Conservation (phyloP, 148 eudicot genomes). For the Suaeda aralocaspica region DNA sequence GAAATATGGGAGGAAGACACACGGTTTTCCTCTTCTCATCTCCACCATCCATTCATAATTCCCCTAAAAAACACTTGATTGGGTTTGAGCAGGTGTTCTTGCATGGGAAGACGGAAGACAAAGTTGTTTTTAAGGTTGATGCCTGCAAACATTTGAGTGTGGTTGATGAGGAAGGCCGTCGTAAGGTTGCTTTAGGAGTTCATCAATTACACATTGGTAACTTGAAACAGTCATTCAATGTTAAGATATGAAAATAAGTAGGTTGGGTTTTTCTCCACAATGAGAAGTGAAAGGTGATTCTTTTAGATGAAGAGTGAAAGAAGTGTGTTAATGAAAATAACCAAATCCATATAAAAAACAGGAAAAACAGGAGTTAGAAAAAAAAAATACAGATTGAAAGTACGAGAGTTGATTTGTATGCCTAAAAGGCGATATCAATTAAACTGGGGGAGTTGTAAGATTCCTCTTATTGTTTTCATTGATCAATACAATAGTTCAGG, state of each 20-base stretch:
- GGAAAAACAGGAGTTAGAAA: neutral
- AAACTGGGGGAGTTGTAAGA: slow-evolving; percentile 27
- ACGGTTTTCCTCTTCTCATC: slow-evolving; percentile 60
- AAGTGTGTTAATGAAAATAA: slow-evolving; percentile 2
- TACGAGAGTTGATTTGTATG: slow-evolving; percentile 8
- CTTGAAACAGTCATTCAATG: slow-evolving; percentile 50
- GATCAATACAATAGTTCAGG: neutral
- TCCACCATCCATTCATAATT: slow-evolving; percentile 59
- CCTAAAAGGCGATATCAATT: slow-evolving; percentile 5
- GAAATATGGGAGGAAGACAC: slow-evolving; percentile 52
- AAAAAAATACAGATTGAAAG: neutral
- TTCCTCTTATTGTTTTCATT: slow-evolving; percentile 21
- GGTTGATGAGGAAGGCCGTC: slow-evolving; percentile 59
- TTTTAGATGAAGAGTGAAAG: slow-evolving; percentile 1
- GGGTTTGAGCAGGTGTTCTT: slow-evolving; percentile 66
- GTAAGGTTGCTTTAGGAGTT: slow-evolving; percentile 60
- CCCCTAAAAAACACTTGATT: slow-evolving; percentile 73
- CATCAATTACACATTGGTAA: slow-evolving; percentile 71
- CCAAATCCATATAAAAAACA: neutral
- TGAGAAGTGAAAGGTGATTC: slow-evolving; percentile 10
- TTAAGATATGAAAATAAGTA: slow-evolving; percentile 33
- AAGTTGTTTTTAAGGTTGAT: slow-evolving; percentile 58
- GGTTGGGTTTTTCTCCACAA: neutral
- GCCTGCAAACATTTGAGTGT: slow-evolving; percentile 85
- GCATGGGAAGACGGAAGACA: slow-evolving; percentile 41